These are phyloP conservation scores for Kluyveromyces siamensis DNA, from an alignment of 805 yeast species.

Conservation along the genomic window DNA sequence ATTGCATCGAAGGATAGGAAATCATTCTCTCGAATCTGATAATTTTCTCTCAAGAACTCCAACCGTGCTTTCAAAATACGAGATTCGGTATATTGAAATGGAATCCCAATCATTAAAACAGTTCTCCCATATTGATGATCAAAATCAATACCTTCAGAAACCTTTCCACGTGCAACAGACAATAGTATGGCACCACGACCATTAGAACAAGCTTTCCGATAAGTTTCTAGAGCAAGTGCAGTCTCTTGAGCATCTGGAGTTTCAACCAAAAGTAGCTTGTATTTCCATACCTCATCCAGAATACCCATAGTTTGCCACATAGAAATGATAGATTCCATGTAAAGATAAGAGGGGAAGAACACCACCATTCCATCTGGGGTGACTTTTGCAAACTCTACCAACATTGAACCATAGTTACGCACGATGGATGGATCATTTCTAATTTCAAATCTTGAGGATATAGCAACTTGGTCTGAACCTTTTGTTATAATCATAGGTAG, in stretches of 20 bases:
- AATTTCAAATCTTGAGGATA: constrained; percentile 91
- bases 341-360: constrained; percentile 91
- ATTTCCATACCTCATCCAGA: constrained; percentile 96
- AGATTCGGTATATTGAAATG: constrained; percentile 97
- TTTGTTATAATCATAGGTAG: constrained; percentile 94
- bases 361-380: constrained; percentile 99
- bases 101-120: constrained; percentile 97
- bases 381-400: constrained; percentile 86
- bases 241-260: constrained; percentile 99
- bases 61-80: constrained; percentile 90
- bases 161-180: constrained; percentile 98
- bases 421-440: constrained; percentile 97
- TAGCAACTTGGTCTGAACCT: constrained; percentile 97
- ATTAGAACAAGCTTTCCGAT: constrained; percentile 91
- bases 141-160: constrained; percentile 97
- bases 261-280: constrained; percentile 87
- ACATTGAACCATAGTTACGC: constrained; percentile 86
- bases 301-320: constrained; percentile 99
- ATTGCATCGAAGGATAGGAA: constrained; percentile 96
- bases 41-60: constrained; percentile 88
- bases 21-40: constrained; percentile 87
- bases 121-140: constrained; percentile 98
- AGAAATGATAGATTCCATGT: constrained; percentile 96
- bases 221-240: constrained; percentile 87
- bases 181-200: constrained; percentile 95